Evolutionary conservation across 2,329 filamentous ascomycete genomes (phyloP), one percentile per base, ranked within the genome.

Genomic region (Epichloe uncinata): DNA sequence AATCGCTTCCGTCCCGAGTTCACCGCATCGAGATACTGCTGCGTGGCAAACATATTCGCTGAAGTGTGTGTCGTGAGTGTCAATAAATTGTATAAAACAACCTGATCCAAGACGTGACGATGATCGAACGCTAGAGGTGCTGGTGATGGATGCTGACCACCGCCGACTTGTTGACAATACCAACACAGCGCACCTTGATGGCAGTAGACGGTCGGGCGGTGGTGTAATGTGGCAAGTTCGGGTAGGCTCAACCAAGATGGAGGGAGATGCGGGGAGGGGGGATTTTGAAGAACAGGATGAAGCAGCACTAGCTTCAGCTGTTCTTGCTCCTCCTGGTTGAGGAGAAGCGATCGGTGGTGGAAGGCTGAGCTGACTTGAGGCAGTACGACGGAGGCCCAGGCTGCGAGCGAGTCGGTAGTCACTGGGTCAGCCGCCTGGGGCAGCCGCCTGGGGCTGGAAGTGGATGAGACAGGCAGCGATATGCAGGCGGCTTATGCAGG

Each of bases 1-100:
- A 60, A 61, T 44, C 73, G 66, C 63, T 75, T 76, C 48, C 71
- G 66, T 47, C 64, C 63, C 18, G 59, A 54, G 34, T 71, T 68
- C 38, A 64, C 56, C 20, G 54, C 47, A 35, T 65, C 62, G 58
- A 65, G 51, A 54, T 63, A 60, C 44, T 59, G 58, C 37, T 67
- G 60, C 30, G 61, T 57, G 46, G 62, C 62, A 56, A 69, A 67
- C 69, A 73, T 73, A 52, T 41, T 60, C 55, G 47, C 41, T 38
- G 22, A 26, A 13, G 47, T 16, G 4, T 16, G 33, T 15, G 43
- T 15, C 33, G 9, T 18, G 35, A 12, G 7, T 45, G 18, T 16
- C 16, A 18, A 20, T 13, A 16, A 38, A 30, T 13, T 13, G 30
- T 36, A 38, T 20, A 12, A 8, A 15, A 18, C 12, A 16, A 36